phyloP scores from a whole-genome alignment of 192 early-diverging fungal genomes.

The Coemansia sp. region DNA sequence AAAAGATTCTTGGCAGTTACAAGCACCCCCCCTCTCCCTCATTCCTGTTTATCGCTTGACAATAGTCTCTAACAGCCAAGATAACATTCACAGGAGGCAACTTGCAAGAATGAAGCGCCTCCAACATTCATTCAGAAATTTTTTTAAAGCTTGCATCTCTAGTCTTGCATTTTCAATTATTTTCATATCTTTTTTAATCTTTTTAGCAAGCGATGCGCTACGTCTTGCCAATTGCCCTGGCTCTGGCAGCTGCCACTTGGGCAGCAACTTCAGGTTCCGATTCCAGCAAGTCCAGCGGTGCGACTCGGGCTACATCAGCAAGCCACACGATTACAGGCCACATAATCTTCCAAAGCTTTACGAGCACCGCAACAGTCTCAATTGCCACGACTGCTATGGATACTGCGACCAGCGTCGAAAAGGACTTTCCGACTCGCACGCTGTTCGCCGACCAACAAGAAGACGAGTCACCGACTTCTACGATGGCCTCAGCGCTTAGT shows the following conservation, averaged over 20 bases:
- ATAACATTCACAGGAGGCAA: no score
- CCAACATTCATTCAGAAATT: no score
- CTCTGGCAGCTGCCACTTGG: not conserved
- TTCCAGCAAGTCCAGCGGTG: not conserved
- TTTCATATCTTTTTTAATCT: not conserved
- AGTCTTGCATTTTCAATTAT: not conserved
- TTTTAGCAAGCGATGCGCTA: not conserved
- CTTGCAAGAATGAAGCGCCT: no score
- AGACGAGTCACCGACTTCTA: not conserved
- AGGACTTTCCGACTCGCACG: not conserved
- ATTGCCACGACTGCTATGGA: not conserved
- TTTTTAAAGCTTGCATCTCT: no score
- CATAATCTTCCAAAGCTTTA: constrained; percentile 38
- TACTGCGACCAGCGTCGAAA: not conserved
- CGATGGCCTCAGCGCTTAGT: not conserved
- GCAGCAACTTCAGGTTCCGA: not conserved
- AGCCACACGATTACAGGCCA: constrained; percentile 30
- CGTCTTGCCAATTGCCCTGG: not conserved
- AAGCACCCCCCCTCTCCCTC: not conserved
- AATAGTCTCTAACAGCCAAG: not conserved
- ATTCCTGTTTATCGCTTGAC: not conserved
- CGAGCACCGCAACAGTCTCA: not conserved
- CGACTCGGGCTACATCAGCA: not conserved
- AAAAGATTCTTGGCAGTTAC: constrained; percentile 1
- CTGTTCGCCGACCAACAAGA: not conserved